These are phyloP conservation scores for Echria macrotheca DNA, from an alignment of 495 filamentous ascomycete species.

Conservation along the genomic window DNA sequence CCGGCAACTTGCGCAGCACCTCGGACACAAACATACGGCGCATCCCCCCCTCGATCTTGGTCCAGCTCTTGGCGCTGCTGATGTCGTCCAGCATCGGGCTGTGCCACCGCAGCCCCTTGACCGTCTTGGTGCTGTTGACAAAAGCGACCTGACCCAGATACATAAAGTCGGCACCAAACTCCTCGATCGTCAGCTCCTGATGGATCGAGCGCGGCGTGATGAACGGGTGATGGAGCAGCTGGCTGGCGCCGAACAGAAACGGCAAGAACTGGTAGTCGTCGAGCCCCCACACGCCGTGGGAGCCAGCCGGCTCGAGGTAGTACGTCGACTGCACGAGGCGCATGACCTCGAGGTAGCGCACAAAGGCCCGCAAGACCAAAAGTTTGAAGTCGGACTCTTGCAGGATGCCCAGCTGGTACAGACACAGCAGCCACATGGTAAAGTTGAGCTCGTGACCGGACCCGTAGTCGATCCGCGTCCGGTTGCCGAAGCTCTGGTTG, in stretches of 20 bases:
- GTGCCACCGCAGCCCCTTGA: constrained; percentile 93
- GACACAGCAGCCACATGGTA: constrained; percentile 85
- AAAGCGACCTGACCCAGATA: constrained; percentile 91
- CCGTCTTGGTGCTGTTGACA: constrained; percentile 94
- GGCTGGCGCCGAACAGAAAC: constrained; percentile 88
- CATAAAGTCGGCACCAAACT: constrained; percentile 73
- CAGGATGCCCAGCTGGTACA: constrained; percentile 73
- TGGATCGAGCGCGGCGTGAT: constrained; percentile 86
- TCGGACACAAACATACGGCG: constrained; percentile 92
- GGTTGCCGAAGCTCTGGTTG: constrained; percentile 75
- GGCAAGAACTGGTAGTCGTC: constrained; percentile 98
- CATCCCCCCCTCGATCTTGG: constrained; percentile 92
- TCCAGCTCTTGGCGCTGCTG: constrained; percentile 83
- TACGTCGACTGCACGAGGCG: constrained; percentile 80
- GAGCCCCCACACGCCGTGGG: constrained; percentile 93
- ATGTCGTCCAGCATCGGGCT: constrained; percentile 99
- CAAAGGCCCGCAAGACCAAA: constrained; percentile 72
- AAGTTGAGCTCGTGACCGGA: constrained; percentile 97
- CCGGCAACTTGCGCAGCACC: constrained; percentile 87
- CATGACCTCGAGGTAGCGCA: constrained; percentile 74
- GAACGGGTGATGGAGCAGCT: constrained; percentile 80
- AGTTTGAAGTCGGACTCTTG: constrained; percentile 58
- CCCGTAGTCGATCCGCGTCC: constrained; percentile 89
- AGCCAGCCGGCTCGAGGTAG: constrained; percentile 91
- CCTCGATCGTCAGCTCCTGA: constrained; percentile 76